Evolutionary conservation across 2,329 filamentous ascomycete genomes (phyloP), one percentile per base, ranked within the genome.

Genomic region (Diaporthe longicolla): DNA sequence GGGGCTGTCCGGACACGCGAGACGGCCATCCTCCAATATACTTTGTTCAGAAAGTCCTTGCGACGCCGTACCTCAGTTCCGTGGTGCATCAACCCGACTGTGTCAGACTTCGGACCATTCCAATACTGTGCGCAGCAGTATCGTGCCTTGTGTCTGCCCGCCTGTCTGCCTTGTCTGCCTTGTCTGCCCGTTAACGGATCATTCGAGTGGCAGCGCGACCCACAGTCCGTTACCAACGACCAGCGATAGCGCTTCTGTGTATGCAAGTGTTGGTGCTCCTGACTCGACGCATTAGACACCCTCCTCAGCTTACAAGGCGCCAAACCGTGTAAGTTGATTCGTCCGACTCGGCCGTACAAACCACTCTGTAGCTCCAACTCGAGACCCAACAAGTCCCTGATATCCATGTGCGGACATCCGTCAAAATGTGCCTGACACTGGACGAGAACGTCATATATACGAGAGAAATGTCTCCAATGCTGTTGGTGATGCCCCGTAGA

Each of bases 311-410:
- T 29, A 52, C 43, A 29, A 52, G 43, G 29, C 29, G 58, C 48
- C 29, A 71, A 71, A 71, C 69, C 55, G 32, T 71, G 57, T 71
- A 71, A 71, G 69, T 63, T 71, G 69, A 71, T 71, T 71, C 69
- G 69, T 24, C 45, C 61, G 69, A 43, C 21, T 24, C 26, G 48
- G 37, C 32, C 24, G 43, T 21, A 17, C 35, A 17, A 40, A 32
- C 69, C 40, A 54, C 13, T 32, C 19, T 9, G 13, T 40, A 70
- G 29, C 13, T 70, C 21, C 24, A 13, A 24, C 52, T 29, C 15
- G 15, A 58, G 54, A 15, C 55, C 35, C 54, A 50, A 11, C 26
- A 11, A 32, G 26, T 58, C 17, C 24, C 7, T 35, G 43, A 52
- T 37, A 2, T 19, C n/a, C 29, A 54, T 63, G 21, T 24, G 43